Evolutionary conservation across 768 basidiomycete genomes (phyloP), one percentile per base, ranked within the genome.

Genomic region (Trametopsis cervina): DNA sequence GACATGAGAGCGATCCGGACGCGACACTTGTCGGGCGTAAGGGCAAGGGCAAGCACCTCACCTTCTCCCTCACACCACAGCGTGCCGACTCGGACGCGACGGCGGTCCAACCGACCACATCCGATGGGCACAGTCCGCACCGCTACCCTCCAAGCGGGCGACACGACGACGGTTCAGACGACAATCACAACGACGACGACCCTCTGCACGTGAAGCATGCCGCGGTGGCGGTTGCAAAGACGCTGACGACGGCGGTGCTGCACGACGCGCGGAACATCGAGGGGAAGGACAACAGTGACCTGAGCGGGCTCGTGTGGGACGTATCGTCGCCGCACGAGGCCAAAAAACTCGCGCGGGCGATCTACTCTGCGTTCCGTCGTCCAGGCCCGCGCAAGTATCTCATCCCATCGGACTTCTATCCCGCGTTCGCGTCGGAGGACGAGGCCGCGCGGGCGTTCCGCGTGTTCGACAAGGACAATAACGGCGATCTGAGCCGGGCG

Each of bases 211-310:
- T 41, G 25, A 40, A 29, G 39, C 49, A 57, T 26, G 57, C 59
- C 26, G 58, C 56, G 22, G 53, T 52, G n/a, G 41, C 74, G 27
- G 84, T 83, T 9, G 85, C 81, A 1, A 83, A 76, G 59, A 78
- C 70, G 9, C 52, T 88, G 35, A 85, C 80, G 65, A 73, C 74
- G n/a, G 82, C 81, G 1, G 72, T 87, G 5, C 63, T 88, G 36
- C 85, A 88, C 56, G 86, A 89, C 63, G 86, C 86, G 23, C 75
- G 85, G 13, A 85, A 85, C 56, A 69, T 89, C 49, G 69, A 64
- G 44, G 80, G 82, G 10, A 69, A 69, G 15, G 70, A 69, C 22
- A 67, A 71, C 27, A 69, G 66, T 20, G 61, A 65, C 26, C 45
- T 54, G 24, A 71, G 59, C 13, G 69, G 68, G 38, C 58, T 81